These are phyloP conservation scores for Albugo candida DNA, from an alignment of 352 stramenopile species.

Conservation along the genomic window DNA sequence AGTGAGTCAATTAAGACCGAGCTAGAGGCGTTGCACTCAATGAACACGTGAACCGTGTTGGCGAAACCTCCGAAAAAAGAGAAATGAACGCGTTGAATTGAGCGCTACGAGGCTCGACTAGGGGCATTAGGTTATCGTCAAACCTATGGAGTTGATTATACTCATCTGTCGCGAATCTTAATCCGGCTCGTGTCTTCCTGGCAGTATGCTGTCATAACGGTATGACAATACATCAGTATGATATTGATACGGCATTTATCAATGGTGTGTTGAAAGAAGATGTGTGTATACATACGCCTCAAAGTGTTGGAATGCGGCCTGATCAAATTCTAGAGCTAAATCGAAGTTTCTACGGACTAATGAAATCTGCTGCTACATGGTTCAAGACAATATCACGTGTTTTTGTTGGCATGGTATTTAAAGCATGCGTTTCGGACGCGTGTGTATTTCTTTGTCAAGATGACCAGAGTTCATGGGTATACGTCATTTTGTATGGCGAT, in stretches of 20 bases:
- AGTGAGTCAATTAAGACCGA: slow-evolving; percentile 3
- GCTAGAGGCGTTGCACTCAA: slow-evolving; percentile 1
- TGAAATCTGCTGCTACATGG: slow-evolving; percentile 15
- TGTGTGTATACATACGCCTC: slow-evolving; percentile 9
- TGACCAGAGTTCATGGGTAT: not conserved
- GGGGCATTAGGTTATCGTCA: slow-evolving; percentile 2
- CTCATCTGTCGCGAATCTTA: slow-evolving; percentile 3
- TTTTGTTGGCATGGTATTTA: slow-evolving; percentile 1
- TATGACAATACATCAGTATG: slow-evolving; percentile 3
- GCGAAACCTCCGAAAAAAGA: slow-evolving; percentile 6
- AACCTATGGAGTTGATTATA: slow-evolving; percentile 7
- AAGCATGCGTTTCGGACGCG: not conserved
- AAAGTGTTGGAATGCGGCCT: slow-evolving; percentile 2
- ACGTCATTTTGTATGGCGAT: not conserved
- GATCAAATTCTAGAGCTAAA: slow-evolving; percentile 11
- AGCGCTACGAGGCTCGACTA: slow-evolving; percentile 5
- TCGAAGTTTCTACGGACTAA: slow-evolving; percentile 16
- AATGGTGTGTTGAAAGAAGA: slow-evolving; percentile 14
- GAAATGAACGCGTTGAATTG: slow-evolving; percentile 2
- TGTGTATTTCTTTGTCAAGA: not conserved
- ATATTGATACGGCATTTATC: slow-evolving; percentile 17
- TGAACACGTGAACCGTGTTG: slow-evolving; percentile 8
- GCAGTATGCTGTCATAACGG: not conserved
- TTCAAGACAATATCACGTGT: slow-evolving; percentile 9
- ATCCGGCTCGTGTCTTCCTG: slow-evolving; percentile 3